These are phyloP conservation scores for Helicostylum pulchrum DNA, from an alignment of 192 early-diverging fungal species.

Conservation along the genomic window DNA sequence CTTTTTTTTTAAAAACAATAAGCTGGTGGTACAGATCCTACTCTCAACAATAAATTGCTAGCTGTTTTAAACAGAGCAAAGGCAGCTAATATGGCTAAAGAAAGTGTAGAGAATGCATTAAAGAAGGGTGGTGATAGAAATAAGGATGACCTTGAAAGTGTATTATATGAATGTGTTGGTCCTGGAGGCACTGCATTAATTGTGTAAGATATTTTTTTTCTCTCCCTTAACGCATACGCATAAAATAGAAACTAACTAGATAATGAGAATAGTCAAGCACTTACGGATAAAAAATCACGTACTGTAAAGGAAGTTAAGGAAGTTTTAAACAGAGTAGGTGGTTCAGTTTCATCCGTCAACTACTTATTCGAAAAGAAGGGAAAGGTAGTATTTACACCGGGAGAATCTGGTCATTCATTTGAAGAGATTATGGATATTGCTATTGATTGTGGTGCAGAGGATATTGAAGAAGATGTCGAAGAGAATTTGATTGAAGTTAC, in stretches of 20 bases:
- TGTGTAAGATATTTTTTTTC: conserved; percentile 42
- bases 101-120: conserved; percentile 67
- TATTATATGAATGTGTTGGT: conserved; percentile 64
- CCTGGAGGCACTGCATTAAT: conserved; percentile 61
- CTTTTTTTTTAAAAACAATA: background rate
- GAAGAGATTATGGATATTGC: conserved; percentile 59
- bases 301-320: conserved; percentile 63
- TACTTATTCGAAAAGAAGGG: conserved; percentile 72
- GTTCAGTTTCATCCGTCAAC: conserved; percentile 55
- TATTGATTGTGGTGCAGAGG: conserved; percentile 58
- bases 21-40: conserved; percentile 57
- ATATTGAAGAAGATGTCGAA: conserved; percentile 50
- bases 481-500: conserved; percentile 18
- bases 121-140: conserved; percentile 55
- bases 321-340: conserved; percentile 51
- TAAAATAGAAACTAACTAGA: background rate
- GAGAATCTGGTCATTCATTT: conserved; percentile 39
- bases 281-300: conserved; percentile 60
- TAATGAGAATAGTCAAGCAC: conserved; percentile 29
- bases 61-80: conserved; percentile 57
- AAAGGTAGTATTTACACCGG: conserved; percentile 49
- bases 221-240: background rate
- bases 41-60: conserved; percentile 54
- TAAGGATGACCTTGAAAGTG: conserved; percentile 42
- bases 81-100: conserved; percentile 64